phyloP scores from a whole-genome alignment of 768 basidiomycete species.

The Postia placenta region DNA sequence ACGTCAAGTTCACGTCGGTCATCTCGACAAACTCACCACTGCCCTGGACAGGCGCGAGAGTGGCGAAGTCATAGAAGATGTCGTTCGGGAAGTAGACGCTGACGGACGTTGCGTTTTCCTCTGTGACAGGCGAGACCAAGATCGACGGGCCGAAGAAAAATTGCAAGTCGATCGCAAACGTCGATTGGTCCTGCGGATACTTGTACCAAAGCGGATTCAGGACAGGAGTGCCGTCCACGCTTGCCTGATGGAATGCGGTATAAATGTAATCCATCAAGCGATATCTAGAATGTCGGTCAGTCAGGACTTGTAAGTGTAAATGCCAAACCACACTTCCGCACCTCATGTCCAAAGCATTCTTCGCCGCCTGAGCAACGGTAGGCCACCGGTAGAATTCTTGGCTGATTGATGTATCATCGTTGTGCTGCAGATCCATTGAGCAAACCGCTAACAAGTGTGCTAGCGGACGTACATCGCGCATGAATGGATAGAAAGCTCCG shows the following conservation, averaged over 20 bases:
- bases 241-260: slow-evolving; percentile 59
- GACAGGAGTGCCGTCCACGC: slow-evolving; percentile 54
- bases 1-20: slow-evolving; percentile 42
- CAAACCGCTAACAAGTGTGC: neutral
- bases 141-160: slow-evolving; percentile 65
- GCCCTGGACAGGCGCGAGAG: slow-evolving; percentile 43
- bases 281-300: slow-evolving; percentile 35
- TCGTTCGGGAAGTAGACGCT: slow-evolving; percentile 58
- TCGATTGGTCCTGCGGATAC: slow-evolving; percentile 56
- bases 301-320: neutral
- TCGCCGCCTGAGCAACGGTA: slow-evolving; percentile 49
- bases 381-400: slow-evolving; percentile 72
- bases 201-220: slow-evolving; percentile 62
- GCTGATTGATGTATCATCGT: slow-evolving; percentile 40
- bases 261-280: slow-evolving; percentile 68
- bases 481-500: slow-evolving; percentile 76
- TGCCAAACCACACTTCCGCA: slow-evolving; percentile 19
- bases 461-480: slow-evolving; percentile 54
- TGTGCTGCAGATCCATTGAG: slow-evolving; percentile 35
- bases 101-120: slow-evolving; percentile 52
- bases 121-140: slow-evolving; percentile 64
- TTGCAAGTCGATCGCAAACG: slow-evolving; percentile 57
- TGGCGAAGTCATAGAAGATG: slow-evolving; percentile 59
- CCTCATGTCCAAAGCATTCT: slow-evolving; percentile 56
- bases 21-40: slow-evolving; percentile 38